phyloP scores from a whole-genome alignment of 345 rosid species.

The Aethionema arabicum region DNA sequence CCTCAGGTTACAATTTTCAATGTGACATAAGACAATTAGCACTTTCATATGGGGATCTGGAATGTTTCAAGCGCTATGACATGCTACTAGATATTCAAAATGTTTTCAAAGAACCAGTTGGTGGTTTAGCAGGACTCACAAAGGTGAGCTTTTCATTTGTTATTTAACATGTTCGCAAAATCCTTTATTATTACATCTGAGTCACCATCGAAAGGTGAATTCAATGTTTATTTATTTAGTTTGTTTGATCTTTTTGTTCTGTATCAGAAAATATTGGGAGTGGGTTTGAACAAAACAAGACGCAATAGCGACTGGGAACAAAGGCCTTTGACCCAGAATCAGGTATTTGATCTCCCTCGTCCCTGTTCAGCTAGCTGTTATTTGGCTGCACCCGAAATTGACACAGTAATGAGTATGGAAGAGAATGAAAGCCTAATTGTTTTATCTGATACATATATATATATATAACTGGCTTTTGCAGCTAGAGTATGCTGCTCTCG shows the following conservation, averaged over 20 bases:
- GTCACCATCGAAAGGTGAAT: not conserved
- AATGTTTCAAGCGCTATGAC: slow-evolving; percentile 79
- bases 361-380: no score
- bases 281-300: slow-evolving; percentile 83
- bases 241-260: slow-evolving; percentile 3
- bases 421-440: not conserved
- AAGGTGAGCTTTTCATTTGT: slow-evolving; percentile 47
- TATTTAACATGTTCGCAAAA: slow-evolving; percentile 1
- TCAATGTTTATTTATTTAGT: not conserved
- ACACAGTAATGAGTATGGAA: not conserved
- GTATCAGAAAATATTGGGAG: slow-evolving; percentile 81
- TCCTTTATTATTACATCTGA: not conserved
- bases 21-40: slow-evolving; percentile 72
- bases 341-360: no score
- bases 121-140: slow-evolving; percentile 86
- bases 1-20: slow-evolving; percentile 81
- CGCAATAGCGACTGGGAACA: slow-evolving; percentile 88
- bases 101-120: slow-evolving; percentile 61
- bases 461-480: slow-evolving; percentile 39
- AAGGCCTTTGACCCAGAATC: slow-evolving; percentile 72
- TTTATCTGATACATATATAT: not conserved
- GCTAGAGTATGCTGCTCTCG: slow-evolving; percentile 94
- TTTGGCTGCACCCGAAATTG: not conserved
- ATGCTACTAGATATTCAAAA: slow-evolving; percentile 83
- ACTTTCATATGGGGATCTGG: slow-evolving; percentile 62